Base-by-base conservation (phyloP, 768 basidiomycete species). In the Mycena venus region DNA sequence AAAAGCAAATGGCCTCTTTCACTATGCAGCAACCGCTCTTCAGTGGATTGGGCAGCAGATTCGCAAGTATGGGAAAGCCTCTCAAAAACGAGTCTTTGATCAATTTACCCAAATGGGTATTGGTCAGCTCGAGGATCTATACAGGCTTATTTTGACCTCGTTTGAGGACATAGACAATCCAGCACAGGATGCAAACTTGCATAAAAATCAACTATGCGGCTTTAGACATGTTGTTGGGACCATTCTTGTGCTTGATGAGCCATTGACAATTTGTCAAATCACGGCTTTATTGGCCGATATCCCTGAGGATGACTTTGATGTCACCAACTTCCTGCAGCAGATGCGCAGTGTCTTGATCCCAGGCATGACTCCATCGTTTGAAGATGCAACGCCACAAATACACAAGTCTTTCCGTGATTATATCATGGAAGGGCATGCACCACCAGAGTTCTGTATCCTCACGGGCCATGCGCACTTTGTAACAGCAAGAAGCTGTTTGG, bases 401-500 rank as follows among this genome's bases (percentile, higher is more conserved):
- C 66, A 68, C 66, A 68, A 68, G 27, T 53, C 49, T 36, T 65
- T 65, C 47, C 64, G 64, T 65, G 64, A 65, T 53, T 65, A 65
- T 49, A 65, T 65, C 36, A 53, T 38, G 23, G 31, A 38, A 38
- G 49, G 15, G 25, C 62, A 49, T 36, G 64, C 64, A 65, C 64
- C 64, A 27, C 2, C 2, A 3, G 64, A 53, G 29, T 65, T 65
- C 47, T 10, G 49, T 38, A 53, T 65, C n/a, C 34, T 38, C 64
- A 53, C 34, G 21, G 64, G 47, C 49, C n/a, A 65, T 25, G 64
- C 64, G 38, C 64, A 65, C 34, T 65, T 65, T 23, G 32, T 36
- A 34, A 65, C 49, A 32, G 64, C 64, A 38, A 65, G 44, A n/a
- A 8, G 6, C 44, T 47, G 17, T 47, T 47, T 47, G 36, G 36